Evolutionary conservation across 345 rosid genomes (phyloP).

Genomic region (Citrus hindsii): DNA sequence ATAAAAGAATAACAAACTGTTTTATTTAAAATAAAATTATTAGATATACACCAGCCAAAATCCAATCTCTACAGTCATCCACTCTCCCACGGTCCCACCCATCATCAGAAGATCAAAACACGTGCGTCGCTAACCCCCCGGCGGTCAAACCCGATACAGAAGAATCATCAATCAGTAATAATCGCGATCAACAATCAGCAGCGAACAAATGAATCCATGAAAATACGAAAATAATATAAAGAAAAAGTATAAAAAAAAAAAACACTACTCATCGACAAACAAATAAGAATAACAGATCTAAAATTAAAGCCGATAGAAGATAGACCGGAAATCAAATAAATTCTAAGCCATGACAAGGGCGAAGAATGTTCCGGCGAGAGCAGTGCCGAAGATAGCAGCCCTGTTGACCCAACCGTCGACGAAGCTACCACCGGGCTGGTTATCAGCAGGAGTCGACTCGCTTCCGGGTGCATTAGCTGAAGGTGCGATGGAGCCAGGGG

Average conservation of each 20-base stretch:
- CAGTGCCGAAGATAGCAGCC: conserved; percentile 34
- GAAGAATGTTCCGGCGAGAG: conserved; percentile 44
- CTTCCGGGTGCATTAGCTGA: conserved; percentile 20
- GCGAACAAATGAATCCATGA: conserved; percentile 20
- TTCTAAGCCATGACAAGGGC: conserved; percentile 57
- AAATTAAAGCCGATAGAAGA: conserved; percentile 12
- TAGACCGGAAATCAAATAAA: not conserved
- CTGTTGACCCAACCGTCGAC: conserved; percentile 30
- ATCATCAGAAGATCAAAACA: conserved; percentile 18
- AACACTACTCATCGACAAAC: conserved; percentile 14
- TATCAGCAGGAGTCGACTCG: conserved; percentile 13
- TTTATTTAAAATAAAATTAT: conserved; percentile 24
- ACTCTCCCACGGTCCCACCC: not conserved
- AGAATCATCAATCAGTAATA: not conserved
- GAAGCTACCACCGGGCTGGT: conserved; percentile 32
- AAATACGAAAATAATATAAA: not conserved
- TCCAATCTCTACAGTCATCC: conserved; percentile 26
- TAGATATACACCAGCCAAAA: conserved; percentile 31
- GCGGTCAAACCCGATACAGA: conserved; percentile 10
- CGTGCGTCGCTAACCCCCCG: conserved; percentile 14
- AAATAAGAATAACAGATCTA: conserved; percentile 21
- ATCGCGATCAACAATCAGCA: not conserved
- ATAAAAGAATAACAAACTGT: conserved; percentile 31
- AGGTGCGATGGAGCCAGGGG: conserved; percentile 7
- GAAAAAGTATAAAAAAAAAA: not conserved